Evolutionary conservation across 1,284 basidiomycete genomes (phyloP), one percentile per base, ranked within the genome.

Genomic region (Pseudozyma flocculosa): DNA sequence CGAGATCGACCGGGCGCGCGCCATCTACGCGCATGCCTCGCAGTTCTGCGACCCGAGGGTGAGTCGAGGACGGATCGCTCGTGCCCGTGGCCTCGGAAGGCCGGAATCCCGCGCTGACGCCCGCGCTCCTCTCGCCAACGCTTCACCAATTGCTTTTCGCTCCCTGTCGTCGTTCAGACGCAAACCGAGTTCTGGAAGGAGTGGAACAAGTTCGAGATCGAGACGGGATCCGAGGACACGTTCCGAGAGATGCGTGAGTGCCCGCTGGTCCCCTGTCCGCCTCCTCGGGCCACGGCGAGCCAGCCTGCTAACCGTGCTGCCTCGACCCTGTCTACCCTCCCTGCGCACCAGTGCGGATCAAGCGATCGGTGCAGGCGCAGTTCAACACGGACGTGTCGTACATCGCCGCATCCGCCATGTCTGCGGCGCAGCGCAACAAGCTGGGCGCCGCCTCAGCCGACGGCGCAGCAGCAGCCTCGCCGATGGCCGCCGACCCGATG

Each of bases 41-140:
- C 95, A 98, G 76, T 97, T 98, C 84, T 98, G 93, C 80, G 95
- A 98, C 78, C 93, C 94, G 18, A 85, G 94, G 32, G 85, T 88
- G 60, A 37, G 64, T 63, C 24, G 4, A 11, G 11, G 26, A 29
- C 26, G 26, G n/a, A n/a, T n/a, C n/a, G n/a, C n/a, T n/a, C n/a
- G n/a, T 45, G 53, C 44, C 39, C 36, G 41, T 40, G 21, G 46
- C 24, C 15, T 37, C 42, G 36, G 50, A 43, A 37, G 38, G 38
- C 4, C 44, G 54, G 38, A 43, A 43, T 18, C 37, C 34, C 22
- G 45, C n/a, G n/a, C n/a, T n/a, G n/a, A n/a, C n/a, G n/a, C n/a
- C n/a, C n/a, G n/a, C n/a, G n/a, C n/a, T n/a, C n/a, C n/a, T n/a
- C n/a, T n/a, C n/a, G n/a, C n/a, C n/a, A n/a, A n/a, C n/a, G n/a